phyloP scores from a whole-genome alignment of 805 yeast species.

The Cyberlindnera euphorbiiphila region DNA sequence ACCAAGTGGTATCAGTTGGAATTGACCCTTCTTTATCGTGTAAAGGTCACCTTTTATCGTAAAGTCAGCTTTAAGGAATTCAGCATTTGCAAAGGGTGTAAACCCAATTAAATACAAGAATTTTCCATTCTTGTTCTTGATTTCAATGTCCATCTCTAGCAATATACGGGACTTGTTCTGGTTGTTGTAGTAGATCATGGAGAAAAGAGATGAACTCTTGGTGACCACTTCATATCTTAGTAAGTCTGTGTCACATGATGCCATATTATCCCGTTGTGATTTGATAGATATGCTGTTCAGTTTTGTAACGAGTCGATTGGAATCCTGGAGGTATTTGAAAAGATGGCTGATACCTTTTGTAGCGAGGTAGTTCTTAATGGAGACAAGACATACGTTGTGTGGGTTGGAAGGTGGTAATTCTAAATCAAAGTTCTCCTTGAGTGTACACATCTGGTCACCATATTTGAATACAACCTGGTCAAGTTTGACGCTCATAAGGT shows the following conservation, averaged over 20 bases:
- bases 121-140: conserved; percentile 9
- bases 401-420: conserved; percentile 25
- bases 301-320: conserved; percentile 20
- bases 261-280: conserved; percentile 6
- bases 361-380: conserved; percentile 23
- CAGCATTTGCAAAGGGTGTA: conserved; percentile 3
- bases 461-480: conserved; percentile 28
- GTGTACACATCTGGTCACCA: conserved; percentile 22
- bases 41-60: conserved; percentile 7
- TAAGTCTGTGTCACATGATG: conserved; percentile 1
- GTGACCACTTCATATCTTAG: conserved; percentile 21
- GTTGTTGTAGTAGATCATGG: conserved; percentile 19
- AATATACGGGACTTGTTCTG: conserved; percentile 2
- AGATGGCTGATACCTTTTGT: conserved; percentile 20
- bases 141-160: conserved; percentile 15
- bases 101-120: conserved; percentile 10
- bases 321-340: conserved; percentile 22
- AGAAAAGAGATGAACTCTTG: conserved; percentile 19
- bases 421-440: conserved; percentile 22
- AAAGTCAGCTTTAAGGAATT: conserved; percentile 10
- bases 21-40: conserved; percentile 5
- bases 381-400: conserved; percentile 23
- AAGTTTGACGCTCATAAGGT: conserved; percentile 23
- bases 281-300: conserved; percentile 12
- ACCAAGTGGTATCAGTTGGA: conserved; percentile 13